phyloP scores from a whole-genome alignment of 2,329 filamentous ascomycete species.

The Aureobasidium sp. region DNA sequence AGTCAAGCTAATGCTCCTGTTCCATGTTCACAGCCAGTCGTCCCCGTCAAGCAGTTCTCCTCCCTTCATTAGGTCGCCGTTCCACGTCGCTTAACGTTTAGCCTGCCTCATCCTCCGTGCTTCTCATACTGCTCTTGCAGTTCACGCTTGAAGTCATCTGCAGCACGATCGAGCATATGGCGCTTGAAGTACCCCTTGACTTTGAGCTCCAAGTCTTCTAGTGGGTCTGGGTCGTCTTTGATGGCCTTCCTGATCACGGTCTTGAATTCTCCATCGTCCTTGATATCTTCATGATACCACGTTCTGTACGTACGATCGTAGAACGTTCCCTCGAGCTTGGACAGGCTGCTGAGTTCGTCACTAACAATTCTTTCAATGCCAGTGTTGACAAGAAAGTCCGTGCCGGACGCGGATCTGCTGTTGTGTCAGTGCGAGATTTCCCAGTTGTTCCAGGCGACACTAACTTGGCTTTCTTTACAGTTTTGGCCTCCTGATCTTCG shows the following conservation, averaged over 20 bases:
- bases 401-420: not conserved
- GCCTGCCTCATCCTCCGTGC: not conserved
- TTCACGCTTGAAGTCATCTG: not conserved
- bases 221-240: not conserved
- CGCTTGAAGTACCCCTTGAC: not conserved
- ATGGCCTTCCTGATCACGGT: not conserved
- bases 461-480: not conserved
- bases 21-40: not conserved
- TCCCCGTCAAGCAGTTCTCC: not conserved
- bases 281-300: not conserved
- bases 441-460: not conserved
- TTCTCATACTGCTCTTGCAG: not conserved
- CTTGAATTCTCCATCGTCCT: not conserved
- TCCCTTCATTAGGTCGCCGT: not conserved
- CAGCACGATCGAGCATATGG: not conserved
- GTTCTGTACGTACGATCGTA: not conserved
- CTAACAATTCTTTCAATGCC: not conserved
- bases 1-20: not conserved
- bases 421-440: not conserved
- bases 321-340: not conserved
- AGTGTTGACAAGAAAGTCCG: not conserved
- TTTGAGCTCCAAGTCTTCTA: not conserved
- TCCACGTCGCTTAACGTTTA: not conserved
- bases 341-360: not conserved
- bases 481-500: not conserved